phyloP scores from a whole-genome alignment of 192 early-diverging fungal species.

The Linnemannia hyalina region DNA sequence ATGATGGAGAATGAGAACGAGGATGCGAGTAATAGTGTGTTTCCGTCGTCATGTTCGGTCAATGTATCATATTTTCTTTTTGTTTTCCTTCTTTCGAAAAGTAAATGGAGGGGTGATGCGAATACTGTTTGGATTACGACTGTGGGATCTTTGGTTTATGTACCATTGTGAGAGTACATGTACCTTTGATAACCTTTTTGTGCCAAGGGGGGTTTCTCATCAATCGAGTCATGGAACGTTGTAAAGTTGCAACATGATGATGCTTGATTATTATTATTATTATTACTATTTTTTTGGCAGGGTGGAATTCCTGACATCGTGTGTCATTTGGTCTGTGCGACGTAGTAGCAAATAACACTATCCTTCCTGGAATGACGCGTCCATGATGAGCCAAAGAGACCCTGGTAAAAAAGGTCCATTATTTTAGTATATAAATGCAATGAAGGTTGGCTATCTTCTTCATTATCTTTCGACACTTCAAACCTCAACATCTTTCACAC shows the following conservation, averaged over 20 bases:
- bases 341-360: background rate
- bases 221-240: too few species aligned
- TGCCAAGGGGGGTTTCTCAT: too few species aligned
- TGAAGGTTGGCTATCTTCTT: background rate
- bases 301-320: background rate
- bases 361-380: background rate
- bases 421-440: background rate
- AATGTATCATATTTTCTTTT: too few species aligned
- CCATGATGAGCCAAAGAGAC: conserved; percentile 1
- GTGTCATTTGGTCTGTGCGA: background rate
- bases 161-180: too few species aligned
- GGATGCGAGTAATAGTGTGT: background rate
- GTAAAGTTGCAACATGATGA: background rate
- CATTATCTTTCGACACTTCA: background rate
- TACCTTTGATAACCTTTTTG: too few species aligned
- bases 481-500: background rate
- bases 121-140: too few species aligned
- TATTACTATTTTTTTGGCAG: background rate
- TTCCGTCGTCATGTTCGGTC: background rate
- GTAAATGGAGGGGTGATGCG: too few species aligned
- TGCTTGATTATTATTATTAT: background rate
- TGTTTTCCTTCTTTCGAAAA: too few species aligned
- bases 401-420: background rate
- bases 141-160: too few species aligned
- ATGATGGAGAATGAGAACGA: background rate